These are phyloP conservation scores for Oryza punctata DNA, from an alignment of 176 grass and related monocot species.

Conservation along the genomic window DNA sequence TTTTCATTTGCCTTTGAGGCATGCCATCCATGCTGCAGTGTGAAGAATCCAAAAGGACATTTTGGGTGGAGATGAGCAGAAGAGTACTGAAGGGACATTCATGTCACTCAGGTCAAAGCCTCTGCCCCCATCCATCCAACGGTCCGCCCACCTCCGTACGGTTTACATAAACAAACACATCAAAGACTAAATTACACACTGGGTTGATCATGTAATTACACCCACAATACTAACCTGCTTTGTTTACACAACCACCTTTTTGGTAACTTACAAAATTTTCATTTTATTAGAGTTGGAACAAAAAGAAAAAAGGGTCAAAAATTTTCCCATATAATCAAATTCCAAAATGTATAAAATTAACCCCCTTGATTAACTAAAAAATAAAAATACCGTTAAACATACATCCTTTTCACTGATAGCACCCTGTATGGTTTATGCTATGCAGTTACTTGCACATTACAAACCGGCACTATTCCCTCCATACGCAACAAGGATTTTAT, in stretches of 20 bases:
- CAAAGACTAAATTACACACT: too few relatives aligned
- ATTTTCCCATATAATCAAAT: too few relatives aligned
- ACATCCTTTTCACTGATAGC: background rate
- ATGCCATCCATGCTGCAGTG: background rate
- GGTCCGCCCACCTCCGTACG: background rate
- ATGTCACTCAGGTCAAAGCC: background rate
- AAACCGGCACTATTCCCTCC: background rate
- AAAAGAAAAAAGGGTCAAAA: too few relatives aligned
- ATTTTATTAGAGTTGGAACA: too few relatives aligned
- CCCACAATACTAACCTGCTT: too few relatives aligned
- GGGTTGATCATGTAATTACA: background rate
- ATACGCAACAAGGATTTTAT: background rate
- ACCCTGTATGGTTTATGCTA: background rate
- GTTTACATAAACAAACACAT: background rate
- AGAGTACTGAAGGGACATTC: background rate
- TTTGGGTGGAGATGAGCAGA: background rate
- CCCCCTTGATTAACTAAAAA: too few relatives aligned
- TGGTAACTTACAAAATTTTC: too few relatives aligned
- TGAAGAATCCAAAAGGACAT: background rate
- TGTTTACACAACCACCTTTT: too few relatives aligned
- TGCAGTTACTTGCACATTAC: background rate
- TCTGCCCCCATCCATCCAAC: background rate
- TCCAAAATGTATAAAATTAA: background rate
- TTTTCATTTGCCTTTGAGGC: background rate
- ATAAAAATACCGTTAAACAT: background rate